phyloP scores from a whole-genome alignment of 352 stramenopile genomes.

The Globisporangium splendens region DNA sequence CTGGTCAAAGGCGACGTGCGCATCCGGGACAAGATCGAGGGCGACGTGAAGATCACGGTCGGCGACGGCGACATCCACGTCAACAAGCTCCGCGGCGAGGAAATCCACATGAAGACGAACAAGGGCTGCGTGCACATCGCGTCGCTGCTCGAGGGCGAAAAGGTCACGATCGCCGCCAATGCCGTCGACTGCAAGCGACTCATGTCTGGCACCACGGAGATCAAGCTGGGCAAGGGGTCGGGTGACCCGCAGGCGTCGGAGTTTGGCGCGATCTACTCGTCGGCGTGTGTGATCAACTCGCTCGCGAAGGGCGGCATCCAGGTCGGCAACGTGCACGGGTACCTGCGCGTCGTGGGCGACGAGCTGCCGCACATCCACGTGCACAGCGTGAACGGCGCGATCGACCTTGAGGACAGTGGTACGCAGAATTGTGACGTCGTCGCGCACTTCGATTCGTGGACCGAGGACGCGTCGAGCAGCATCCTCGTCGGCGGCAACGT shows the following conservation, averaged over 20 bases:
- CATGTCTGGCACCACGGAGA: slow-evolving; percentile 46
- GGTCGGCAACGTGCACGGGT: slow-evolving; percentile 71
- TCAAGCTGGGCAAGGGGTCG: slow-evolving; percentile 49
- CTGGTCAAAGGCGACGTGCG: slow-evolving; percentile 41
- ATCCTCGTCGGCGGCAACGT: slow-evolving; percentile 70
- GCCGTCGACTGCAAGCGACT: slow-evolving; percentile 54
- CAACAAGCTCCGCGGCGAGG: slow-evolving; percentile 61
- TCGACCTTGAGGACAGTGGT: slow-evolving; percentile 75
- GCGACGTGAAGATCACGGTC: slow-evolving; percentile 59
- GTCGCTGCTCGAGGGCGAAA: slow-evolving; percentile 56
- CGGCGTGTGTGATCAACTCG: slow-evolving; percentile 44
- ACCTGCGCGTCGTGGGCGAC: slow-evolving; percentile 53
- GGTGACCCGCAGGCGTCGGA: slow-evolving; percentile 18
- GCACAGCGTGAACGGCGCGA: slow-evolving; percentile 59
- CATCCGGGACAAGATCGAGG: slow-evolving; percentile 67
- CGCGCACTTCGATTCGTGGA: slow-evolving; percentile 75
- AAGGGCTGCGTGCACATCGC: slow-evolving; percentile 38
- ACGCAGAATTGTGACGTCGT: slow-evolving; percentile 33
- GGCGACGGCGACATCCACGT: slow-evolving; percentile 51
- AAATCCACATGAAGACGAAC: slow-evolving; percentile 65
- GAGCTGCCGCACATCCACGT: slow-evolving; percentile 43
- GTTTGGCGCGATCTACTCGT: slow-evolving; percentile 75
- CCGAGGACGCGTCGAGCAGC: slow-evolving; percentile 37
- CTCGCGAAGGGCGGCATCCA: slow-evolving; percentile 27
- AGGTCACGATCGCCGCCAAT: slow-evolving; percentile 40